Evolutionary conservation across 1,139 yeast species (phyloP), one percentile per base, ranked within the genome.

Genomic region (Suhomyces anneliseae): DNA sequence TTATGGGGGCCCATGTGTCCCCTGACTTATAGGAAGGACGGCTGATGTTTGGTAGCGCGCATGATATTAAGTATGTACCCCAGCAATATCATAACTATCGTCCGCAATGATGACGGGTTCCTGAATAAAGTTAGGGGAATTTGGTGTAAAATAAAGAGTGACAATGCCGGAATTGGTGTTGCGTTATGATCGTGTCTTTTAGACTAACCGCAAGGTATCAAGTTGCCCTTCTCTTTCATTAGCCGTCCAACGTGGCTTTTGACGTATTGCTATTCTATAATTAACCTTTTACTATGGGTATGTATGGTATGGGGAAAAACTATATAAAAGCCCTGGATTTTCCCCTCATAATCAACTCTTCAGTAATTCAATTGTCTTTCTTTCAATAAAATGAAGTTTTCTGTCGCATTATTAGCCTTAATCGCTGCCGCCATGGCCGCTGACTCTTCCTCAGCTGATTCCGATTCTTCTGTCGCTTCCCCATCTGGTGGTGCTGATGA

Each of bases 361-460:
- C 8, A 19, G 24, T 19, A 19, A 31, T 7, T 33, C 37, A 29
- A 15, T 19, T 9, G 27, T 31, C 32, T 27, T 27, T 40, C 36
- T 36, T 27, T 40, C 38, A 39, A 35, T 34, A 47, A 32, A 44
- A 57, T 56, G 59, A 55, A 55, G 51, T 49, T 50, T 39, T 37
- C 55, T 26, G 27, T 49, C 36, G 44, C 54, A 37, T 48, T 54
- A 43, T 50, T 54, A 27, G 48, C 54, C 41, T 49, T 50, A 34
- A 48, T 44, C 34, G 29, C 49, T 34, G 46, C 40, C 35, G 46
- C 44, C 38, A 27, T 34, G 24, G 45, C 45, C n/a, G 45, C 45
- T 38, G 41, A 27, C 41, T 37, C 40, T 14, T 42, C 45, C 14
- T 36, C 40, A n/a, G 48, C 52, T 29, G 37, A 45, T 32, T 38